Evolutionary conservation across 179 eudicot species (phyloP).

Genomic region (Patellifolia procumbens): DNA sequence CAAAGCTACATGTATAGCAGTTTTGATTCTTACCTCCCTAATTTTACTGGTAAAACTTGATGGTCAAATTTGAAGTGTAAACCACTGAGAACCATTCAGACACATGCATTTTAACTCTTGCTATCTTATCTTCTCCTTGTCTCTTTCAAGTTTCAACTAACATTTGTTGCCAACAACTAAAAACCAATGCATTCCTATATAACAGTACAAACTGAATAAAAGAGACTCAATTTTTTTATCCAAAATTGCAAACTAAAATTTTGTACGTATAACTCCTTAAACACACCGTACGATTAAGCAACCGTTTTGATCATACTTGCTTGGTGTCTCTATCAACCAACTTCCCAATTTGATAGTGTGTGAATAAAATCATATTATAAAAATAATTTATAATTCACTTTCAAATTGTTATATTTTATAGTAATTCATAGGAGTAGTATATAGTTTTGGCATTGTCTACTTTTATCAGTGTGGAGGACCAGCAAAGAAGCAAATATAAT

Average conservation of each 20-base stretch:
- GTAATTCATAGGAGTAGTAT: not conserved
- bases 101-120: not conserved
- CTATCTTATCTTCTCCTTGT: not conserved
- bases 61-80: not conserved
- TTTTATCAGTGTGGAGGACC: conserved; percentile 29
- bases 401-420: not conserved
- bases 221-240: not conserved
- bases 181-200: not conserved
- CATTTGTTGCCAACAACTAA: not conserved
- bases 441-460: conserved; percentile 17
- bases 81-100: not conserved
- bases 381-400: conserved; percentile 5
- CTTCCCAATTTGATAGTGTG: conserved; percentile 26
- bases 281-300: not conserved
- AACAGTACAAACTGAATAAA: not conserved
- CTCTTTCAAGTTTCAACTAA: conserved; percentile 1
- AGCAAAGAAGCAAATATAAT: not conserved
- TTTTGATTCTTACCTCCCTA: not conserved
- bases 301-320: not conserved
- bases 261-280: not conserved
- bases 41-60: not conserved
- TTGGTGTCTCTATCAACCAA: conserved; percentile 19
- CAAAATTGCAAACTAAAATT: not conserved
- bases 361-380: conserved; percentile 10
- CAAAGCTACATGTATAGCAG: not conserved